Base-by-base conservation (phyloP, 2,329 filamentous ascomycete species). In the Hymenoscyphus albidus region DNA sequence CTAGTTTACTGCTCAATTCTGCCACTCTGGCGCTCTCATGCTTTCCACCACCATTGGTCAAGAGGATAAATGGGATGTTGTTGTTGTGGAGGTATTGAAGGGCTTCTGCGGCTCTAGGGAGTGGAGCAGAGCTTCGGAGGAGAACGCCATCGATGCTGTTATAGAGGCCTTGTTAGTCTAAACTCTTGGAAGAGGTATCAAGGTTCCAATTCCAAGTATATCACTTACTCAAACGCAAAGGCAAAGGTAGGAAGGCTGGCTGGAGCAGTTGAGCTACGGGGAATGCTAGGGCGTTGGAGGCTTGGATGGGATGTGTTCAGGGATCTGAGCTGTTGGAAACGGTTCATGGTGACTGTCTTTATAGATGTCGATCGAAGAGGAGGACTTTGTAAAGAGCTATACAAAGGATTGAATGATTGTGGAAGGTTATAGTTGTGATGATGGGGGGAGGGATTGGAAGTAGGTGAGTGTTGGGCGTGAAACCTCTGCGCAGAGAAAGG, bases 31-130 rank as follows among this genome's bases (percentile, higher is more conserved):
- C 88, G 2, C 80, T 80, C 78, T 98, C 94, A 68, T 88, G 86
- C 74, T 90, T 92, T 64, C 95, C 95, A 54, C 95, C 95, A 71
- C 95, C 95, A 78, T 99, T 99, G 65, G 95, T 99, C 68, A 99
- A 83, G 40, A 99, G 86, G 72, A 99, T 94, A 79, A 96, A 98
- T 13, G 93, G 93, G 57, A 97, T 92, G 58, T 85, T 82, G 73
- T 93, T 83, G 58, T 83, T 78, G 70, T 93, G 87, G 22, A 98
- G 87, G 72, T 87, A 89, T 38, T 81, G 80, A 22, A 99, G 83
- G 14, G 93, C 85, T 73, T 91, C 83, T 1, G 86, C 81, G 1
- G 95, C 94, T 39, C 91, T 89, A 1, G 92, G 89, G 58, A 98
- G 88, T 2, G 91, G 88, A 67, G 88, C 85, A 3, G 90, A 86